A percentile compares a stretch with the other conserved stretches of the same genome.
Conservation (phyloP, 441 rosid genomes). For the Viola pubescens region DNA sequence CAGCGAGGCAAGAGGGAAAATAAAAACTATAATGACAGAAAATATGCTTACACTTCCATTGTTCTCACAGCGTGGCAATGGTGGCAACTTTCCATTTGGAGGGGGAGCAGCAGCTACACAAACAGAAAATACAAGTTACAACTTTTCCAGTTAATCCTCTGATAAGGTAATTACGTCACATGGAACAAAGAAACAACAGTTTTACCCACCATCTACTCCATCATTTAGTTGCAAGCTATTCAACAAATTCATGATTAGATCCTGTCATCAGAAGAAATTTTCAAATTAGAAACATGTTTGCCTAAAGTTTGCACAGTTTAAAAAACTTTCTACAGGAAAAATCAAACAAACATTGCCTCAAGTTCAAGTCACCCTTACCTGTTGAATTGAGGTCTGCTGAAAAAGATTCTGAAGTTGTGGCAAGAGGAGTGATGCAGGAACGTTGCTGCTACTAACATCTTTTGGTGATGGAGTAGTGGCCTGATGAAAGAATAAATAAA, state of each 20-base stretch:
- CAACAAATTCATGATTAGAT: conserved; percentile 58
- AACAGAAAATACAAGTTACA: conserved; percentile 9
- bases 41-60: conserved; percentile 62
- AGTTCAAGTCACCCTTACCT: conserved; percentile 39
- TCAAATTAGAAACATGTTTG: conserved; percentile 5
- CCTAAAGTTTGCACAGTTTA: neutral
- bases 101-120: conserved; percentile 18
- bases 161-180: conserved; percentile 1
- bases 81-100: conserved; percentile 87
- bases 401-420: conserved; percentile 86
- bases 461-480: conserved; percentile 46
- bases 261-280: conserved; percentile 40
- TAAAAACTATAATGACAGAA: conserved; percentile 4
- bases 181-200: conserved; percentile 8
- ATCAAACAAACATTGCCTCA: conserved; percentile 4
- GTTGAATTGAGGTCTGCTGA: conserved; percentile 85
- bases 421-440: conserved; percentile 41
- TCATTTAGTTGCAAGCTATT: conserved; percentile 58
- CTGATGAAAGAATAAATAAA: conserved; percentile 24
- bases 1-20: neutral
- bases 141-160: conserved; percentile 7
- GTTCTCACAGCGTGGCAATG: conserved; percentile 61
- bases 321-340: conserved; percentile 5
- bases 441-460: conserved; percentile 38
- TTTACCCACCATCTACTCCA: conserved; percentile 55